Conservation (phyloP, 805 yeast genomes). For the Yamadazyma takamatsuzukensis region DNA sequence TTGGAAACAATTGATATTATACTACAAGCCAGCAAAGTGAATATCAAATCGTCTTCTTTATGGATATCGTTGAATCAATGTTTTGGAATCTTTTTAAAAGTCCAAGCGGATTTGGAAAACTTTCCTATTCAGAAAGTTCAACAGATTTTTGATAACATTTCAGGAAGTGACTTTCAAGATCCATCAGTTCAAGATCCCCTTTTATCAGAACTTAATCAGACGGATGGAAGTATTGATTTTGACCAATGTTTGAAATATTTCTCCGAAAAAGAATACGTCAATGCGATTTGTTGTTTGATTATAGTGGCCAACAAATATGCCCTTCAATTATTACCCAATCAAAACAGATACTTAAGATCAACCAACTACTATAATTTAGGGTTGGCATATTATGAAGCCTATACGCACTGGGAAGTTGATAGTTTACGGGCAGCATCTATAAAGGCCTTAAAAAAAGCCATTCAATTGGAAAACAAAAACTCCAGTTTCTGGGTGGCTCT, state of each 20-base stretch:
- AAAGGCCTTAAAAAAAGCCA: constrained; percentile 57
- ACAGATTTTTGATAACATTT: constrained; percentile 17
- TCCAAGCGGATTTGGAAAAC: constrained; percentile 49
- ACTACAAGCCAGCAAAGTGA: constrained; percentile 30
- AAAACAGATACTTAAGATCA: constrained; percentile 51
- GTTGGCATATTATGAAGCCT: constrained; percentile 51
- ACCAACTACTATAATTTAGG: constrained; percentile 68
- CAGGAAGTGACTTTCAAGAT: constrained; percentile 5
- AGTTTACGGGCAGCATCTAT: constrained; percentile 51
- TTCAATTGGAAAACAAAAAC: constrained; percentile 66
- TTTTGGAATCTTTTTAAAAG: constrained; percentile 47
- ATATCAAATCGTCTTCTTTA: constrained; percentile 43
- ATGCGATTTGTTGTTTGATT: constrained; percentile 38
- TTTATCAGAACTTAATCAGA: constrained; percentile 16
- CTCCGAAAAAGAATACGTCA: constrained; percentile 13
- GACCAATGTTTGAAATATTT: constrained; percentile 19
- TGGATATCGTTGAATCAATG: constrained; percentile 69
- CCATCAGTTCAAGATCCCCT: constrained; percentile 14
- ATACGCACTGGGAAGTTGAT: constrained; percentile 13
- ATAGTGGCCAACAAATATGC: constrained; percentile 49
- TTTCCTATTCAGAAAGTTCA: constrained; percentile 42
- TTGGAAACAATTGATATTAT: constrained; percentile 44
- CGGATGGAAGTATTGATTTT: constrained; percentile 10
- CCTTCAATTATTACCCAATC: constrained; percentile 27
- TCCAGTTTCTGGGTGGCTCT: constrained; percentile 77